These are phyloP conservation scores for Tolypocladium capitatum DNA, from an alignment of 2,329 filamentous ascomycete genomes.

Conservation along the genomic window DNA sequence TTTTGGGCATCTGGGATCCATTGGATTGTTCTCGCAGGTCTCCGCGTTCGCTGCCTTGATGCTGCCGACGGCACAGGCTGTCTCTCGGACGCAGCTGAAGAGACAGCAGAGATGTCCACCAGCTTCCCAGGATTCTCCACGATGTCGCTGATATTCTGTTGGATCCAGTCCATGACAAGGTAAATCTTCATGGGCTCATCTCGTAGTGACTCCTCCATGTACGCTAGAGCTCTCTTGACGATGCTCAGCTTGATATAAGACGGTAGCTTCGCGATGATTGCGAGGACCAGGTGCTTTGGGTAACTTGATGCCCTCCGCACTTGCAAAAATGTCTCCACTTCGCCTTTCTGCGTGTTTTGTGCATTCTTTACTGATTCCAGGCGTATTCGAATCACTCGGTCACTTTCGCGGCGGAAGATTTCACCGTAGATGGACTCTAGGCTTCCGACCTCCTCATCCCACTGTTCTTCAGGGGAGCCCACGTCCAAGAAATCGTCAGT, in stretches of 20 bases:
- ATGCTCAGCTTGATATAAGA: conserved; percentile 90
- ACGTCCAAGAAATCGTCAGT: conserved; percentile 31
- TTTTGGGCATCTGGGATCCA: conserved; percentile 50
- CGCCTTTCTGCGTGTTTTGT: conserved; percentile 31
- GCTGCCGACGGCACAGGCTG: conserved; percentile 15
- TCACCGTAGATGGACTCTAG: conserved; percentile 79
- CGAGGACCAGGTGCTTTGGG: conserved; percentile 56
- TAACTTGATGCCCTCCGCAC: conserved; percentile 64
- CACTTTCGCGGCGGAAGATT: conserved; percentile 46
- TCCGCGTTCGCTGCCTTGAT: conserved; percentile 19
- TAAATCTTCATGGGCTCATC: conserved; percentile 86
- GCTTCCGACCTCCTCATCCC: conserved; percentile 76
- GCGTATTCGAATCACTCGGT: conserved; percentile 55
- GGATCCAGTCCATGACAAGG: conserved; percentile 81
- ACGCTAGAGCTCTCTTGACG: conserved; percentile 59
- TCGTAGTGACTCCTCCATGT: conserved; percentile 55
- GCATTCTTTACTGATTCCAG: conserved; percentile 45
- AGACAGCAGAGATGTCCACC: conserved; percentile 69
- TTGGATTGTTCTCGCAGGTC: conserved; percentile 44
- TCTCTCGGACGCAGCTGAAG: conserved; percentile 51
- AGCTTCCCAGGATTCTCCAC: conserved; percentile 75
- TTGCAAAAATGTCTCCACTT: conserved; percentile 45
- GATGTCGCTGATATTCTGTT: conserved; percentile 69
- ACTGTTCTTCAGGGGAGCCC: conserved; percentile 47
- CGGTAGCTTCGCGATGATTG: conserved; percentile 58